Conservation (phyloP, 495 filamentous ascomycete species). For the Lasiosphaeria miniovina region DNA sequence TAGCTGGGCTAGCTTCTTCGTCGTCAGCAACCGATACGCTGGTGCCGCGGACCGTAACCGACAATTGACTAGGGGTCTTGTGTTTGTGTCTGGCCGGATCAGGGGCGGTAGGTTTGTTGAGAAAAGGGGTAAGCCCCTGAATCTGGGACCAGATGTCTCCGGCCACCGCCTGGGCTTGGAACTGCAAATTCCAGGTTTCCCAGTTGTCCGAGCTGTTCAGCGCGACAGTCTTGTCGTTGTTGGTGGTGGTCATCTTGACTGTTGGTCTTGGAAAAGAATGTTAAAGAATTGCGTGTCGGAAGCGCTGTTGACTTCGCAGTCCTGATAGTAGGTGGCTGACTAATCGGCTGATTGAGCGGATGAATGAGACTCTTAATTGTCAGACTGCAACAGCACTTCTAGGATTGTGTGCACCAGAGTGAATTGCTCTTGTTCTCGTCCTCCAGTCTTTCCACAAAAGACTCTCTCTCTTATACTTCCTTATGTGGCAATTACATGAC, state of each 20-base stretch:
- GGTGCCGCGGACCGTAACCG: background rate
- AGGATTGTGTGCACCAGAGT: too few species aligned
- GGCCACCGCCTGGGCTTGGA: slow-evolving; percentile 11
- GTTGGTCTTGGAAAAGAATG: background rate
- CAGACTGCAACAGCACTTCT: too few species aligned
- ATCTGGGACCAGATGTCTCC: slow-evolving; percentile 6
- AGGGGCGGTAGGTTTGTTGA: slow-evolving; percentile 2
- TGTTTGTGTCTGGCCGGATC: slow-evolving; percentile 4
- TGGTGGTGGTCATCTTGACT: slow-evolving; percentile 5
- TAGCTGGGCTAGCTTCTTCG: slow-evolving; percentile 6
- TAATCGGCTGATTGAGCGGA: background rate
- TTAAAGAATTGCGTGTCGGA: background rate
- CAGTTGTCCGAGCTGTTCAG: slow-evolving; percentile 8
- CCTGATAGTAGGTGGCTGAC: background rate
- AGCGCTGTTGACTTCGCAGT: background rate
- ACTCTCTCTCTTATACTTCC: too few species aligned
- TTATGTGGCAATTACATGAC: too few species aligned
- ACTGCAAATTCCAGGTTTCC: slow-evolving; percentile 10
- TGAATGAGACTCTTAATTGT: background rate
- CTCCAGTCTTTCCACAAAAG: too few species aligned
- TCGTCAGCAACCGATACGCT: background rate
- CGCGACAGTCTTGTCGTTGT: slow-evolving; percentile 7
- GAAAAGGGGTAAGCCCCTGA: slow-evolving; percentile 10
- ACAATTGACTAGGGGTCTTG: slow-evolving; percentile 4
- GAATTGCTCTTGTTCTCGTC: too few species aligned